Evolutionary conservation across 2,329 filamentous ascomycete genomes (phyloP), one percentile per base, ranked within the genome.

Genomic region (Hymenoscyphus albidus): DNA sequence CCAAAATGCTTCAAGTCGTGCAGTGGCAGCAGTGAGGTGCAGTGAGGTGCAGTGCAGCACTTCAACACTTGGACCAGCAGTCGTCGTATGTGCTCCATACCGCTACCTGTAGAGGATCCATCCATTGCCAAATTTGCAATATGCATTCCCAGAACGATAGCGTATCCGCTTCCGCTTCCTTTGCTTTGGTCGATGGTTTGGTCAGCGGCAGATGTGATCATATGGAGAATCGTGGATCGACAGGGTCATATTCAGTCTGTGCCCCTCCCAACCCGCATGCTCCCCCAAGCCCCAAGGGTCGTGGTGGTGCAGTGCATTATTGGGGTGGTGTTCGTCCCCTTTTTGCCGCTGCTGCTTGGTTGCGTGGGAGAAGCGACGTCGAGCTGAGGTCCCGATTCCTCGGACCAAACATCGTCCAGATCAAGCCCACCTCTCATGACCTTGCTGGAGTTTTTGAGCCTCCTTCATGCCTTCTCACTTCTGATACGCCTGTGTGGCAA

Each of bases 221-320:
- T 18, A 54, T 54, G 48, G 48, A 54, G 48, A 54, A 54, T 27
- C 48, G 48, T 54, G 48, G 48, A 54, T 54, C 48, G 48, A 27
- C 48, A 54, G 48, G 48, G 48, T 54, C 48, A 12, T 12, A 22
- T 27, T 27, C 48, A 7, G 48, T 54, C 48, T 54, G 48, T 54
- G 48, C 35, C 35, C 35, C 48, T 54, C 48, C 22, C 48, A 18
- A 18, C 18, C 48, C 48, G 18, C 18, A 18, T 27, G 48, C 22
- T 54, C 48, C 48, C 48, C 35, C 35, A 35, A 35, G 35, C 2
- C 35, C 35, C 35, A 35, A 7, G 35, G 35, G 9, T 27, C 27
- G 27, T 27, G 27, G 27, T 27, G 35, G 35, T 35, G 35, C 35
- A 35, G 35, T 35, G 35, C 35, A 35, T 35, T 35, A 22, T 22